Percentiles rank a stretch among this genome's conserved stretches.
Evolutionary conservation across 1,284 basidiomycete species (phyloP).

Genomic region (Thelephora terrestris): DNA sequence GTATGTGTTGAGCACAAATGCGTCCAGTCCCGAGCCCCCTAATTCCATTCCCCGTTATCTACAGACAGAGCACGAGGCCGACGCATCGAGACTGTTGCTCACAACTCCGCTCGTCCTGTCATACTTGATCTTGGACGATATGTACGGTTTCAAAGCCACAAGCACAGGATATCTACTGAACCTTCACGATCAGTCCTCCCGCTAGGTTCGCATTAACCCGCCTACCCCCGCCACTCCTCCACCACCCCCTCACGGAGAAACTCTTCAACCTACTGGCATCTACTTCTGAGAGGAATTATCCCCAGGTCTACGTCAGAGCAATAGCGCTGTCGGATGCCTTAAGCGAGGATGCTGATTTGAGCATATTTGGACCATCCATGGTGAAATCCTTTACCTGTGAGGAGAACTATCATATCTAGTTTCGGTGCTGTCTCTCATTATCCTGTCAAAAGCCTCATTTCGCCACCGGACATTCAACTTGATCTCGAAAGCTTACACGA

Average conservation of each 20-base stretch:
- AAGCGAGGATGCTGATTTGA: slow-evolving; percentile 33
- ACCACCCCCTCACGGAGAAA: slow-evolving; percentile 32
- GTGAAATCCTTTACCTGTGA: slow-evolving; percentile 40
- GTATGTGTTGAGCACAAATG: slow-evolving; percentile 25
- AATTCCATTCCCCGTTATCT: background rate
- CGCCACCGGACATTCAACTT: slow-evolving; percentile 43
- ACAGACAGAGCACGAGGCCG: slow-evolving; percentile 31
- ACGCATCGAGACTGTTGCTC: slow-evolving; percentile 38
- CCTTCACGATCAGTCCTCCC: slow-evolving; percentile 32
- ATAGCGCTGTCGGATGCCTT: slow-evolving; percentile 32
- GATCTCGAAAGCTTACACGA: slow-evolving; percentile 50
- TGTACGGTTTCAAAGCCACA: slow-evolving; percentile 29
- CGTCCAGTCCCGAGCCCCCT: background rate
- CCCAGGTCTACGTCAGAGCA: slow-evolving; percentile 40
- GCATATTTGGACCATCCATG: slow-evolving; percentile 32
- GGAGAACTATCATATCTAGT: slow-evolving; percentile 10
- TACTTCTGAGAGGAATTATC: slow-evolving; percentile 42
- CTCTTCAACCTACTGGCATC: slow-evolving; percentile 38
- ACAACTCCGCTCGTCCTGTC: slow-evolving; percentile 48
- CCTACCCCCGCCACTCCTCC: slow-evolving; percentile 36
- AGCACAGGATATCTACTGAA: background rate
- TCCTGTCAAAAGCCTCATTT: slow-evolving; percentile 30
- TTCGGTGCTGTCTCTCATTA: background rate
- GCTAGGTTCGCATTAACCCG: slow-evolving; percentile 45
- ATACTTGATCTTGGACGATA: slow-evolving; percentile 48